Base-by-base conservation (phyloP, 306 rosid genomes). In the Malus sylvestris region DNA sequence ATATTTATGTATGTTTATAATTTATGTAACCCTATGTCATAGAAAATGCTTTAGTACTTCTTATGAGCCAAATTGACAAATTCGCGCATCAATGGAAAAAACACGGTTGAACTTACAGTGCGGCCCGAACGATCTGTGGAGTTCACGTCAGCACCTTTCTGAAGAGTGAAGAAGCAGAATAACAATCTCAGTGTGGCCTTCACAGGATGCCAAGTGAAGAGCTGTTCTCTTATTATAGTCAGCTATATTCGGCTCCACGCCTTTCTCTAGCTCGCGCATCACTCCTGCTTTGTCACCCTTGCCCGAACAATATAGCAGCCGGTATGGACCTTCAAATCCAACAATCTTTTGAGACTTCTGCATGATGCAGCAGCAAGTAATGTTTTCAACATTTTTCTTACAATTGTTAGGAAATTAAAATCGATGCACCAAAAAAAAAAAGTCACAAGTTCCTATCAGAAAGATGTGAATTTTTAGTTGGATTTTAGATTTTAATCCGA, bases 161-260 rank as follows among this genome's bases (percentile, higher is more conserved):
- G 80, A 10, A 80, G 83, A 80, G 70, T 75, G 80, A 10, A 80
- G 83, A 80, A 75, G 80, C 0, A 75, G 80, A 51, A 61, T 5
- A 38, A 80, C 83, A 70, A 80, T 62, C 14, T 80, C 80, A 12
- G 67, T 70, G 62, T 76, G 70, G 40, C 80, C 80, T 70, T 80
- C 83, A 63, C 80, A 80, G 23, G 76, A 80, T 3, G 83, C 83
- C 76, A 80, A 52, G 71, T 80, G 83, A 61, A 80, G 83, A 80
- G 83, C 83, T 52, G 83, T 80, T 40, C 83, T 80, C 67, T 16
- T 75, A 25, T 75, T 76, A 62, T 80, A 80, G 67, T 80, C 83
- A 4, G 61, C 80, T 11, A 75, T n/a, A 75, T 80, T 32, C 18
- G 80, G 68, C 19, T 51, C 60, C 35, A 80, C 83, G 1, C 83